Evolutionary conservation across 768 basidiomycete genomes (phyloP).

Genomic region (Lactarius evosmus): DNA sequence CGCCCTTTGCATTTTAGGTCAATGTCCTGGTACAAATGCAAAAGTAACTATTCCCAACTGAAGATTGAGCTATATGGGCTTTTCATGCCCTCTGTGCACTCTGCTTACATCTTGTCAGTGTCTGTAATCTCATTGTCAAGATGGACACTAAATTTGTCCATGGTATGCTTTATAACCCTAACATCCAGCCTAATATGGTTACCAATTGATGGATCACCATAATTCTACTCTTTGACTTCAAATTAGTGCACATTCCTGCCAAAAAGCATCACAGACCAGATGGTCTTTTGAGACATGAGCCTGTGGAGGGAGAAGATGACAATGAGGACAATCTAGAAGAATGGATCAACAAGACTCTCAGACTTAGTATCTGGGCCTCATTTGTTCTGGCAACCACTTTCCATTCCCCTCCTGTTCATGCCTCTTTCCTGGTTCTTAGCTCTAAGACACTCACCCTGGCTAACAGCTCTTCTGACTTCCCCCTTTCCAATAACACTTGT

Average conservation of each 20-base stretch:
- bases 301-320: neutral
- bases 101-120: conserved; percentile 32
- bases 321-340: too few relatives aligned
- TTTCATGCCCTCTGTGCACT: conserved; percentile 23
- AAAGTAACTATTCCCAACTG: conserved; percentile 29
- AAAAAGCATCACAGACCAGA: conserved; percentile 32
- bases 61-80: conserved; percentile 34
- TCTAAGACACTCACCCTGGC: too few relatives aligned
- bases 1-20: conserved; percentile 40
- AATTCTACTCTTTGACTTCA: conserved; percentile 40
- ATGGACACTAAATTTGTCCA: conserved; percentile 40
- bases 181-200: conserved; percentile 40
- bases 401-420: too few relatives aligned
- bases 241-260: conserved; percentile 38
- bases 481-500: too few relatives aligned
- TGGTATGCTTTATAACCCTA: conserved; percentile 43
- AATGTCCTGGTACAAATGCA: conserved; percentile 36
- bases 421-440: too few relatives aligned
- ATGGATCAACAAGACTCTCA: neutral
- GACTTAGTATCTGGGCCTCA: neutral
- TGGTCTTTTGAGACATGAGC: conserved; percentile 31
- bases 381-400: too few relatives aligned
- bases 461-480: too few relatives aligned
- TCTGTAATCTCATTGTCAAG: conserved; percentile 32
- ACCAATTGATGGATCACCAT: conserved; percentile 44